These are phyloP conservation scores for Suhomyces wounanorum DNA, from an alignment of 1,139 yeast genomes.

Conservation along the genomic window DNA sequence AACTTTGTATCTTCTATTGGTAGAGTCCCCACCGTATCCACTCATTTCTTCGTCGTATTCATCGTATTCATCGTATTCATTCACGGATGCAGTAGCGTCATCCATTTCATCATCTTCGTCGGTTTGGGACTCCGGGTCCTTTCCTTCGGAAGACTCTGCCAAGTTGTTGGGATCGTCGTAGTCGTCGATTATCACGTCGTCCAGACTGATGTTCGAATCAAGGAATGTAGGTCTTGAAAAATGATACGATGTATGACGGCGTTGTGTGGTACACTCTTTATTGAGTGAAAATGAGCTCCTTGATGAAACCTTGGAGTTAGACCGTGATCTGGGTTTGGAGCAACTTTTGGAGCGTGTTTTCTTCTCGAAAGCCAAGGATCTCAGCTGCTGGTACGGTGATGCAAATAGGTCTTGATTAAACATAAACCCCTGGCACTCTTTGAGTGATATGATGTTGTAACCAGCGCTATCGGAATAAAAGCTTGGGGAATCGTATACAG, in stretches of 20 bases:
- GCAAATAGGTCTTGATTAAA: slow-evolving; percentile 79
- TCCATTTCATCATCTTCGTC: slow-evolving; percentile 10
- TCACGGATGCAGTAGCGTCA: slow-evolving; percentile 17
- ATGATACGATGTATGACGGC: slow-evolving; percentile 39
- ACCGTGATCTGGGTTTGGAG: slow-evolving; percentile 15
- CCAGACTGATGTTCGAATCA: slow-evolving; percentile 12
- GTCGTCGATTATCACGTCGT: slow-evolving; percentile 20
- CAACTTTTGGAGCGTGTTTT: slow-evolving; percentile 31
- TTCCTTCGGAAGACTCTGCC: not conserved
- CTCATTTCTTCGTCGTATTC: slow-evolving; percentile 21
- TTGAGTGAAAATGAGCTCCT: slow-evolving; percentile 6
- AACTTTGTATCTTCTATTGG: slow-evolving; percentile 40
- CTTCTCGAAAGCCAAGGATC: slow-evolving; percentile 45
- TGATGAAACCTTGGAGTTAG: slow-evolving; percentile 16
- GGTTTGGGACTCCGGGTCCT: slow-evolving; percentile 1
- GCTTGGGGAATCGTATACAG: slow-evolving; percentile 53
- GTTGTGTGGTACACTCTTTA: slow-evolving; percentile 4
- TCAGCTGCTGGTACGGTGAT: slow-evolving; percentile 61
- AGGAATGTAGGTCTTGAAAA: slow-evolving; percentile 29
- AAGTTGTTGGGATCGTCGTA: slow-evolving; percentile 15
- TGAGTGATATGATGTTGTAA: slow-evolving; percentile 49
- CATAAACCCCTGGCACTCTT: slow-evolving; percentile 70
- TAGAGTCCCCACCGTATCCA: slow-evolving; percentile 29
- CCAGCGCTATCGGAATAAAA: slow-evolving; percentile 33
- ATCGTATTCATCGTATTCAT: slow-evolving; percentile 18